A percentile compares a stretch with the other conserved stretches of the same genome.
phyloP scores from a whole-genome alignment of 2,329 filamentous ascomycete species.

The Claviceps lovelessii region DNA sequence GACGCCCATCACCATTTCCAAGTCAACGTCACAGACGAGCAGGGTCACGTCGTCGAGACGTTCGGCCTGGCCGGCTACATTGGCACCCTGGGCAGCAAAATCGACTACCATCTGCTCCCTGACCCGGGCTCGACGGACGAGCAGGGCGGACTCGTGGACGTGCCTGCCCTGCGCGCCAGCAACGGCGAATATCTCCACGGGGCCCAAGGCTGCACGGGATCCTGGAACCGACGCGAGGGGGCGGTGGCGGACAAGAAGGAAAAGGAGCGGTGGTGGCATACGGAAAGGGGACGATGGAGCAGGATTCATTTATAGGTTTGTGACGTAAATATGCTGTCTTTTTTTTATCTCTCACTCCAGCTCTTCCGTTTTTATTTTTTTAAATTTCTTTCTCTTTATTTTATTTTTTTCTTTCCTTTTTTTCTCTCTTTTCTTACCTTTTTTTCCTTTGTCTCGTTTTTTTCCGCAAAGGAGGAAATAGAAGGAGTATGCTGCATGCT shows the following conservation, averaged over 20 bases:
- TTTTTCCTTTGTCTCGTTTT: neutral
- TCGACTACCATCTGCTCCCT: conserved; percentile 46
- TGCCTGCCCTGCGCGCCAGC: conserved; percentile 35
- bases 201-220: conserved; percentile 29
- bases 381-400: conserved; percentile 4
- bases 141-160: conserved; percentile 39
- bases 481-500: too few species aligned
- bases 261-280: conserved; percentile 27
- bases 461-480: too few species aligned
- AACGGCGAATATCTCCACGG: conserved; percentile 28
- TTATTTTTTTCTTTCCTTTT: neutral
- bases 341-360: conserved; percentile 5
- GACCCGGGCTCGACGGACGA: conserved; percentile 43
- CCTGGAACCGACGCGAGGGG: conserved; percentile 29
- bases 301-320: neutral
- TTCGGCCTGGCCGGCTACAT: conserved; percentile 47
- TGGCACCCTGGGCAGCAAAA: conserved; percentile 42
- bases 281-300: neutral
- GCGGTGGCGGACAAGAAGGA: conserved; percentile 30
- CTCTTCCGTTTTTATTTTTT: conserved; percentile 5
- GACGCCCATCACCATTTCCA: conserved; percentile 39
- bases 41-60: conserved; percentile 35
- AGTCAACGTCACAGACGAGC: conserved; percentile 42
- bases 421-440: neutral
- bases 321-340: conserved; percentile 22